phyloP scores from a whole-genome alignment of 2,329 filamentous ascomycete genomes.

The Monilinia fructigena region DNA sequence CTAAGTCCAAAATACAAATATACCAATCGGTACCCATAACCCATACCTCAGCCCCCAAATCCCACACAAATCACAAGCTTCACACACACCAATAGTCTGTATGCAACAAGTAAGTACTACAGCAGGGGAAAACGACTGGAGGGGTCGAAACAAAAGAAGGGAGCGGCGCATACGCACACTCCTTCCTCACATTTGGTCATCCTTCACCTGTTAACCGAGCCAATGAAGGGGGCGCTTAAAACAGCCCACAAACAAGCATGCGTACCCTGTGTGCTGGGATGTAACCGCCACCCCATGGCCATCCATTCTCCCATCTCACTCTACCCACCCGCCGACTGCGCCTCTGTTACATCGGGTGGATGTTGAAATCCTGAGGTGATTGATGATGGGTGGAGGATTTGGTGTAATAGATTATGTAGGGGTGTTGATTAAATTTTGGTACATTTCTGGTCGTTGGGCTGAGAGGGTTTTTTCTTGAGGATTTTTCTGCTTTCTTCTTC shows the following conservation, averaged over 20 bases:
- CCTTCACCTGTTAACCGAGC: conserved; percentile 6
- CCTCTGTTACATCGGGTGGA: not conserved
- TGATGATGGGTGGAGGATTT: conserved; percentile 11
- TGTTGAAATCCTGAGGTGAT: conserved; percentile 1
- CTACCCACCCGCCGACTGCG: conserved; percentile 10
- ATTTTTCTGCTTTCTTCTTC: not conserved
- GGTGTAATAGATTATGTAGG: conserved; percentile 12
- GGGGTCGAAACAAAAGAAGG: not conserved
- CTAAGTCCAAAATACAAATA: not conserved
- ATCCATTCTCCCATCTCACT: conserved; percentile 11
- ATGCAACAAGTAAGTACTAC: not conserved
- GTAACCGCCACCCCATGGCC: not conserved
- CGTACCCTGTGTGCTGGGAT: not conserved
- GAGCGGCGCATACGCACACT: conserved; percentile 6
- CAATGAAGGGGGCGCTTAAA: conserved; percentile 13
- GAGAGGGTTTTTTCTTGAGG: conserved; percentile 3
- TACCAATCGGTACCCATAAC: not conserved
- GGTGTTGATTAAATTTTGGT: conserved; percentile 7
- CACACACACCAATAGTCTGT: not conserved
- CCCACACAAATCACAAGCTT: not conserved
- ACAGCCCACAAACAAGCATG: conserved; percentile 13
- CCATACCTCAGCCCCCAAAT: conserved; percentile 7
- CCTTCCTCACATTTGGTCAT: not conserved
- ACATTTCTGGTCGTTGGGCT: not conserved
- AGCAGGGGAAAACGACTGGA: not conserved